Conservation (phyloP, 805 yeast genomes). For the Lachancea nothofagi region DNA sequence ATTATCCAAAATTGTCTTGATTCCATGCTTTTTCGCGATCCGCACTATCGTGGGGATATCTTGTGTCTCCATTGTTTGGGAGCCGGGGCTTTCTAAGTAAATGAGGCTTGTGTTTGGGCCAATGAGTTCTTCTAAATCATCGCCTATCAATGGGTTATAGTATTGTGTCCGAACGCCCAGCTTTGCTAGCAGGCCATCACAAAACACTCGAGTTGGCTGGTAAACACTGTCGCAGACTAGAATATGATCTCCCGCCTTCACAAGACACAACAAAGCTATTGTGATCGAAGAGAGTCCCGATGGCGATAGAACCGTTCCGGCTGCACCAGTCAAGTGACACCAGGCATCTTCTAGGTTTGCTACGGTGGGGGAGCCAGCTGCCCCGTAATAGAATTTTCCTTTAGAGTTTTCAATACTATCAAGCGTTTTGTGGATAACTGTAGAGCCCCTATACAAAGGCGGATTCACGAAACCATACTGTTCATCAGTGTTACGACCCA, state of each 20-base stretch:
- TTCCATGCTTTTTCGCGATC: conserved; percentile 10
- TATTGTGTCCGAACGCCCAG: conserved; percentile 11
- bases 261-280: conserved; percentile 10
- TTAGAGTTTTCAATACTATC: conserved; percentile 6
- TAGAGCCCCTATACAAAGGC: conserved; percentile 14
- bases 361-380: conserved; percentile 15
- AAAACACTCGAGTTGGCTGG: conserved; percentile 11
- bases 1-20: conserved; percentile 14
- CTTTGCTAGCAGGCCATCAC: conserved; percentile 9
- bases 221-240: conserved; percentile 12
- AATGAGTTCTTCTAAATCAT: conserved; percentile 11
- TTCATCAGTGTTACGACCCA: conserved; percentile 13
- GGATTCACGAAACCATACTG: conserved; percentile 15
- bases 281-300: conserved; percentile 14
- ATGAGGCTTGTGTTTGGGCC: conserved; percentile 12
- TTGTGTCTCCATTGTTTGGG: conserved; percentile 15
- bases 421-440: conserved; percentile 13
- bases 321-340: conserved; percentile 13
- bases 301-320: conserved; percentile 15
- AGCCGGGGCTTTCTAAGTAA: conserved; percentile 15
- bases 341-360: conserved; percentile 14
- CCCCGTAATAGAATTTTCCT: conserved; percentile 14
- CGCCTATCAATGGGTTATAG: conserved; percentile 13
- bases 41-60: conserved; percentile 11
- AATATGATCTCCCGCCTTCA: conserved; percentile 14